Base-by-base conservation (phyloP, 2,329 filamentous ascomycete genomes). In the Nothophaeocryptopus gaeumannii region DNA sequence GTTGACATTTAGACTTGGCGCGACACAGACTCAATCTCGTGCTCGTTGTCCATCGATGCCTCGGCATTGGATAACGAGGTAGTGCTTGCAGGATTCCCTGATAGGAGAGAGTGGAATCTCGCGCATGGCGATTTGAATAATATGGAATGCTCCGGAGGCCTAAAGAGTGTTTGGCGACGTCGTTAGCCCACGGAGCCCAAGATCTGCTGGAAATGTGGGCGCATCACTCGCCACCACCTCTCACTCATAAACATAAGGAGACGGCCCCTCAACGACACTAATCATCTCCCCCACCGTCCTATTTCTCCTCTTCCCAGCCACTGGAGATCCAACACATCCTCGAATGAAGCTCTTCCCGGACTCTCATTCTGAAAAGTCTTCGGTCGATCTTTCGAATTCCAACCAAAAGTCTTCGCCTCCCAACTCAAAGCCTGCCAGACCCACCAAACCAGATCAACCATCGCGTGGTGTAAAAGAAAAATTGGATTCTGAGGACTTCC, bases 311-410 rank as follows among this genome's bases (percentile, higher is more conserved):
- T 26, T 7, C 20, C 20, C 20, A 3, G 20, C 20, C 36, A 35
- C 8, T 35, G 42, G 5, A 16, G 10, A n/a, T 45, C 30, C 5
- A 39, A 12, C 39, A 36, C 3, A 40, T 45, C 2, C 20, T 43
- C 11, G 33, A 43, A 2, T 30, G 13, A 13, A 39, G 20, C n/a
- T 14, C 34, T 3, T 31, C 5, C 14, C 67, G 55, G 43, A 76
- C 68, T 42, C 68, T 60, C 50, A 72, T 75, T 61, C 78, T 75
- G 76, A 76, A 79, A 12, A 72, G 74, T 72, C 72, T 76, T 26
- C 20, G 20, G 20, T 26, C 3, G 4, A 26, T 26, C 20, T 4
- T 26, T 26, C 20, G 20, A 3, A 26, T 26, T 26, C 20, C 20
- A 26, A 3, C 20, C 20, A 26, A 26, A 26, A 1, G 45, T 29